Base-by-base conservation (phyloP, 2,329 filamentous ascomycete genomes). In the Phoma sp. region DNA sequence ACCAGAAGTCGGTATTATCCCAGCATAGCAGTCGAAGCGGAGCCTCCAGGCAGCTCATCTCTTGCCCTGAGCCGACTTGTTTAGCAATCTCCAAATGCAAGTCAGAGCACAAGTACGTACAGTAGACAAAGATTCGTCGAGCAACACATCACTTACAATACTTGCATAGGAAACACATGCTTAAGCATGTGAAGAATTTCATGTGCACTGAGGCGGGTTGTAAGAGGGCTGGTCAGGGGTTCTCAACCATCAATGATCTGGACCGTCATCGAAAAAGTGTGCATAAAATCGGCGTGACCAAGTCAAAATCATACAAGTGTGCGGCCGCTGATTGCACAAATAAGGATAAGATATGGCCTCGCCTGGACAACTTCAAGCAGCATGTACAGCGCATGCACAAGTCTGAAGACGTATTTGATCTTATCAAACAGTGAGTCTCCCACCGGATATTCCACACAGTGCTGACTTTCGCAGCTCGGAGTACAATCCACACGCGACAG, bases 291-390 rank as follows among this genome's bases (percentile, higher is more conserved):
- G 76, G 64, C 35, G 77, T 74, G 54, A 76, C 78, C 1, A 80
- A 80, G 7, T 39, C 50, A 4, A 64, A 60, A 32, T 77, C 75
- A 0, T 90, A 82, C 60, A 82, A 80, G 51, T 95, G 90, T 68
- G 80, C 79, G 45, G 76, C 83, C 5, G 74, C 74, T 6, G 66
- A 76, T 22, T 91, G 89, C 65, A 79, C 76, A 23, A 82, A 78
- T 23, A 86, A 80, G 57, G 78, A 78, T 1, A 96, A 96, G 70
- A 77, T 82, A 32, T 96, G 90, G 90, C 88, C 89, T 0, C 84
- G 93, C 22, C 79, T 87, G 45, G 93, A 97, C 73, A 97, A 97
- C 67, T 96, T 96, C 72, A 87, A 87, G 57, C 86, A 88, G 32
- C 93, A 97, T 69, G 80, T 96, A 40, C 79, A 77, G 44, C 83